Evolutionary conservation across 257 asterid species (phyloP).

Genomic region (Salvia splendens): DNA sequence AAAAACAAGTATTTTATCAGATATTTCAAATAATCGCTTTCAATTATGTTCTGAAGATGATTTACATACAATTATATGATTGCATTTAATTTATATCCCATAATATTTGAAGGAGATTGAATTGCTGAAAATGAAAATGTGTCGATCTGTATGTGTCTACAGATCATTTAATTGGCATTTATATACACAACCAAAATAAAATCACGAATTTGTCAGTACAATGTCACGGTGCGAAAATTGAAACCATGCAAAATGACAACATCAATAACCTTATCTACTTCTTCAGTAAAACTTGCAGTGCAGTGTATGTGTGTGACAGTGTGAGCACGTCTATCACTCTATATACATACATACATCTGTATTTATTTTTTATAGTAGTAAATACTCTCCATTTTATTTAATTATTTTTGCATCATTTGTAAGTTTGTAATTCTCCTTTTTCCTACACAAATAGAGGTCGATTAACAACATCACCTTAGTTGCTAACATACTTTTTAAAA

Average conservation of each 20-base stretch:
- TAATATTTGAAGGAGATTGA: too few species aligned
- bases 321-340: too few species aligned
- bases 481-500: too few species aligned
- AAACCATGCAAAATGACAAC: slow-evolving; percentile 3
- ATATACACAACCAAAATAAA: not conserved
- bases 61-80: not conserved
- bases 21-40: not conserved
- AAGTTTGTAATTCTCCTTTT: too few species aligned
- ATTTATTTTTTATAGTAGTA: too few species aligned
- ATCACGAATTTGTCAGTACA: not conserved
- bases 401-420: too few species aligned
- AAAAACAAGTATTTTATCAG: not conserved
- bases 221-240: not conserved
- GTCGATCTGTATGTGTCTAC: not conserved
- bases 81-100: not conserved
- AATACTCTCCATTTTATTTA: too few species aligned
- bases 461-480: too few species aligned
- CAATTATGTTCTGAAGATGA: not conserved
- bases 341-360: too few species aligned
- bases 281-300: not conserved
- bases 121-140: not conserved
- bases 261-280: slow-evolving; percentile 2
- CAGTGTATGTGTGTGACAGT: too few species aligned
- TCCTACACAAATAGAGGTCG: too few species aligned
- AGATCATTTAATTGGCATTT: not conserved